A percentile compares a stretch with the other conserved stretches of the same genome.
Conservation (phyloP, 2,329 filamentous ascomycete species). For the Mycogone perniciosa region DNA sequence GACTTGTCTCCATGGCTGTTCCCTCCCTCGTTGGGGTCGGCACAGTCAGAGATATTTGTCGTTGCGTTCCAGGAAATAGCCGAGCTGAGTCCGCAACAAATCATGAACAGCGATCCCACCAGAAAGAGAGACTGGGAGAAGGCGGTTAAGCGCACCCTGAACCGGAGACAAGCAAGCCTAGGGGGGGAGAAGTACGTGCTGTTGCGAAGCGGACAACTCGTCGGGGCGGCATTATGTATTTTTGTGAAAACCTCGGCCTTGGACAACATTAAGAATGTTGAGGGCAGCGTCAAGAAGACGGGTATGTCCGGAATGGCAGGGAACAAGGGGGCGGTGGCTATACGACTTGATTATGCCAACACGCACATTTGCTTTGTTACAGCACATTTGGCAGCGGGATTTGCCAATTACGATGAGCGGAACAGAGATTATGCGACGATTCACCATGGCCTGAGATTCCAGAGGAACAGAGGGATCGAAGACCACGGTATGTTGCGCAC, state of each 20-base stretch:
- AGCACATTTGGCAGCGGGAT: conserved; percentile 91
- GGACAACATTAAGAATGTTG: conserved; percentile 86
- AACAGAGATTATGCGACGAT: conserved; percentile 92
- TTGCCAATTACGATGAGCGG: conserved; percentile 92
- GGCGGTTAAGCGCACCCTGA: conserved; percentile 71
- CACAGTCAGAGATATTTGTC: conserved; percentile 77
- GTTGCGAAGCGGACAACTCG: conserved; percentile 84
- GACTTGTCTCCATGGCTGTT: conserved; percentile 86
- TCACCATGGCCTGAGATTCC: conserved; percentile 79
- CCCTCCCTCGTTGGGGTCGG: conserved; percentile 49
- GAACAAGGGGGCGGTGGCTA: conserved; percentile 96
- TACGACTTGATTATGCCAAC: conserved; percentile 89
- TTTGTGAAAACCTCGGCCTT: conserved; percentile 79
- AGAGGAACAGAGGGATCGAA: conserved; percentile 82
- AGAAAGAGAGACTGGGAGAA: conserved; percentile 81
- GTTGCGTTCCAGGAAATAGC: conserved; percentile 98
- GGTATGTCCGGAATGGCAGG: conserved; percentile 96
- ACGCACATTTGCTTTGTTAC: conserved; percentile 94
- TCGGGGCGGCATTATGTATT: conserved; percentile 86
- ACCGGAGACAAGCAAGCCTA: conserved; percentile 57
- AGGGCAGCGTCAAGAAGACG: conserved; percentile 88
- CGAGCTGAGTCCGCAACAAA: conserved; percentile 94
- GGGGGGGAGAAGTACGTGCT: conserved; percentile 79
- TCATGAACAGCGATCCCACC: conserved; percentile 94
- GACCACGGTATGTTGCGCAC: conserved; percentile 61